Percentiles rank a stretch among this genome's conserved stretches.
Evolutionary conservation across 192 early-diverging fungal species (phyloP).

Genomic region (Coemansia sp.): DNA sequence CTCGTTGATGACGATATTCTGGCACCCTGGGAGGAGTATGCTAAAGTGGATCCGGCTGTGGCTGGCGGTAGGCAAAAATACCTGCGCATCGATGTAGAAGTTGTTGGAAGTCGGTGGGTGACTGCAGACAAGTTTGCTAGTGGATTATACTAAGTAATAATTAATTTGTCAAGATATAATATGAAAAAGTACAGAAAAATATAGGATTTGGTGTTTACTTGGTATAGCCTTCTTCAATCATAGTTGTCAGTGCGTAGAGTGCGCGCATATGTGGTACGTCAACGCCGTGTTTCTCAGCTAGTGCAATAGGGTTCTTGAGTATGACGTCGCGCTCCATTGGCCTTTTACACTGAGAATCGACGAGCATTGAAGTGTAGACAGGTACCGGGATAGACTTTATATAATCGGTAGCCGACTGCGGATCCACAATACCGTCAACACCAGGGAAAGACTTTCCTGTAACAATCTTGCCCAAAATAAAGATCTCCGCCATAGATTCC

Average conservation of each 20-base stretch:
- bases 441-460: slow-evolving; percentile 46
- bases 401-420: slow-evolving; percentile 42
- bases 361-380: slow-evolving; percentile 55
- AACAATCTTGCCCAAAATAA: slow-evolving; percentile 40
- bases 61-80: slow-evolving; percentile 52
- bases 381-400: slow-evolving; percentile 48
- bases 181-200: too few species aligned
- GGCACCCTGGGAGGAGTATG: slow-evolving; percentile 55
- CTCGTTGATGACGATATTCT: slow-evolving; percentile 26
- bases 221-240: slow-evolving; percentile 44
- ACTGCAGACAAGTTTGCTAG: slow-evolving; percentile 57
- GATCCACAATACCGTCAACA: slow-evolving; percentile 51
- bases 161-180: too few species aligned
- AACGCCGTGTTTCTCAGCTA: slow-evolving; percentile 46
- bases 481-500: slow-evolving; percentile 53
- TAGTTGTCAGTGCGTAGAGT: slow-evolving; percentile 47
- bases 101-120: slow-evolving; percentile 63
- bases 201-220: slow-evolving; percentile 13
- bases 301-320: slow-evolving; percentile 48
- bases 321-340: slow-evolving; percentile 58
- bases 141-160: slow-evolving; percentile 45
- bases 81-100: slow-evolving; percentile 74
- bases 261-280: slow-evolving; percentile 52
- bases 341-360: slow-evolving; percentile 54
- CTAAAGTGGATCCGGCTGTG: slow-evolving; percentile 13